Evolutionary conservation across 176 grass and related monocot genomes (phyloP), one percentile per base, ranked within the genome.

Genomic region (Oryza australiensis): DNA sequence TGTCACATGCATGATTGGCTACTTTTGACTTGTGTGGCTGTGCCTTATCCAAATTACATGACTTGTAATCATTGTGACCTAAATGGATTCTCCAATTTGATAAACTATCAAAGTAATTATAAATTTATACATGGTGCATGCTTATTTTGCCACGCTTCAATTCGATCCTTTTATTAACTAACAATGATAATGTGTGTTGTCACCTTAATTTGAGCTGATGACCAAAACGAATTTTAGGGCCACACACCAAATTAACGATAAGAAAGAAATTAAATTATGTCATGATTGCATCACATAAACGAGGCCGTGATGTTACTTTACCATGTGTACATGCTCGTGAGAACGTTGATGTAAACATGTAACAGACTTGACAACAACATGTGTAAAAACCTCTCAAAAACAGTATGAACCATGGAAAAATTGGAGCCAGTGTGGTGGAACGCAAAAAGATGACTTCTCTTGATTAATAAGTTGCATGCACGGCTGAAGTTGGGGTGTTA

Each of bases 281-380:
- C 11, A 16, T 24, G 29, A 5, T 9, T 59, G 73, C 12, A 12
- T 35, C n/a, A 42, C 3, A 76, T 76, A n/a, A 14, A 76, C 1
- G 53, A 43, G 41, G 48, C n/a, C 63, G 32, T 51, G 62, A 55
- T 28, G 33, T 30, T 46, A 46, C 15, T 53, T 53, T 53, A 53
- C 15, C 4, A 32, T 38, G 53, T 16, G 42, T 23, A 68, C 32
- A 32, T 68, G 18, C 33, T 68, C 9, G 33, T n/a, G 74, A 40
- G 64, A 74, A 79, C 18, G 33, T 40, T 84, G 80, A 88, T 75
- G 81, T 37, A 34, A 84, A 69, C 79, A 78, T 82, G 18, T 45
- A 53, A 29, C 34, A 38, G 70, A 74, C 34, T 16, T 18, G 16
- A 78, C 30, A 37, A 41, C 70, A 77, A 35, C 62, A 63, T 79